Evolutionary conservation across 352 stramenopile genomes (phyloP), one percentile per base, ranked within the genome.

Genomic region (Pythium monospermum): DNA sequence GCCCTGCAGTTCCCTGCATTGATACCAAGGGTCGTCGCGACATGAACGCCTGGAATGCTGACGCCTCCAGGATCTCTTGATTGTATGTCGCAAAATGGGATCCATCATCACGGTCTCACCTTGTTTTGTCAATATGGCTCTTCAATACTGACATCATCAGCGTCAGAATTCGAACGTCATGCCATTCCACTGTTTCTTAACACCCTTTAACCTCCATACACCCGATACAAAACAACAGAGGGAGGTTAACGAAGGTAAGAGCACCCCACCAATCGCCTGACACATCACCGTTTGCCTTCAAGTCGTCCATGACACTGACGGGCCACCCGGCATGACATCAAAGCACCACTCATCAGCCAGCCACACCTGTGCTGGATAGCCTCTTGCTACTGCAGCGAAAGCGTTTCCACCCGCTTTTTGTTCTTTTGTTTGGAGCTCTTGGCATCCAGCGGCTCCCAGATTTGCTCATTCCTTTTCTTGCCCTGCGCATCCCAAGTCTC

Each of bases 111-210:
- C 10, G 2, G 2, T 19, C 12, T 18, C 41, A 48, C 41, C 41
- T 19, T 48, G 41, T 48, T 48, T 48, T 48, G 41, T 36, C 7
- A 48, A 4, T 5, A 2, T n/a, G n/a, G n/a, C n/a, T n/a, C 22
- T 30, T 33, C 22, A 28, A 45, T 21, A 6, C 53, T 61, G 45
- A 61, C 53, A 61, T 61, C 53, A 61, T 61, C 30, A 35, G 35
- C 22, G 38, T 25, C 31, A 21, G 22, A 6, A 16, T 21, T 15
- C 27, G 10, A 23, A 3, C 38, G 31, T 25, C 38, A 45, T 45
- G 22, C 27, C 31, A 36, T 27, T n/a, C 0, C 19, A 4, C 28
- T 7, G 16, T 11, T n/a, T 26, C 16, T 36, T 49, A 50, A 61
- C 53, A 6, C 27, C 45, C 53, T 8, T 37, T 54, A 55, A 61